Conservation (phyloP, 2,329 filamentous ascomycete genomes). For the Eutypella sp. region DNA sequence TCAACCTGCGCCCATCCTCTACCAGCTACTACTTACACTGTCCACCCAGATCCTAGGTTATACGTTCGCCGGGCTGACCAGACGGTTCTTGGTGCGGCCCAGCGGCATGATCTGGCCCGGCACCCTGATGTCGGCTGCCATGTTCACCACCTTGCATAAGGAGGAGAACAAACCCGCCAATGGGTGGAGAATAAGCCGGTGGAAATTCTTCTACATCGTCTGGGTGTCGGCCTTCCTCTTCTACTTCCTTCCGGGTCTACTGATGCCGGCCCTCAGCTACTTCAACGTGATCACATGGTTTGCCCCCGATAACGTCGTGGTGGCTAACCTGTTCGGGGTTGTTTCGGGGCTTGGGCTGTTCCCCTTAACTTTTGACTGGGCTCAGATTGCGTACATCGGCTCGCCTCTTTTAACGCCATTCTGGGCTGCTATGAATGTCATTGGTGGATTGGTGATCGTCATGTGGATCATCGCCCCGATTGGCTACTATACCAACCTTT, state of each 20-base stretch:
- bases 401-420: constrained; percentile 80
- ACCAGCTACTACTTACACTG: constrained; percentile 77
- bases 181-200: constrained; percentile 77
- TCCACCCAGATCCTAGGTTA: constrained; percentile 86
- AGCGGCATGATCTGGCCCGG: constrained; percentile 91
- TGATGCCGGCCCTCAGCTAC: constrained; percentile 81
- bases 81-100: constrained; percentile 76
- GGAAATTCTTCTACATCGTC: constrained; percentile 76
- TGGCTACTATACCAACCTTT: constrained; percentile 73
- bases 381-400: constrained; percentile 82
- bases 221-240: constrained; percentile 69
- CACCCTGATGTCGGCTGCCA: constrained; percentile 80
- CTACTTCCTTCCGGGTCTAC: constrained; percentile 78
- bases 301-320: constrained; percentile 77
- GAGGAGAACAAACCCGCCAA: constrained; percentile 77
- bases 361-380: constrained; percentile 87
- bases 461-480: constrained; percentile 83
- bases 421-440: constrained; percentile 81
- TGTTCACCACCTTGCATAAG: constrained; percentile 84
- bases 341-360: constrained; percentile 80
- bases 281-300: constrained; percentile 90
- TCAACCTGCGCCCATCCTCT: constrained; percentile 69
- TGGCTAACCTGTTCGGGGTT: constrained; percentile 82
- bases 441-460: constrained; percentile 72
- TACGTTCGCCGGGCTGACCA: constrained; percentile 75